phyloP scores from a whole-genome alignment of 768 basidiomycete genomes.

The Termitomyces sp. region DNA sequence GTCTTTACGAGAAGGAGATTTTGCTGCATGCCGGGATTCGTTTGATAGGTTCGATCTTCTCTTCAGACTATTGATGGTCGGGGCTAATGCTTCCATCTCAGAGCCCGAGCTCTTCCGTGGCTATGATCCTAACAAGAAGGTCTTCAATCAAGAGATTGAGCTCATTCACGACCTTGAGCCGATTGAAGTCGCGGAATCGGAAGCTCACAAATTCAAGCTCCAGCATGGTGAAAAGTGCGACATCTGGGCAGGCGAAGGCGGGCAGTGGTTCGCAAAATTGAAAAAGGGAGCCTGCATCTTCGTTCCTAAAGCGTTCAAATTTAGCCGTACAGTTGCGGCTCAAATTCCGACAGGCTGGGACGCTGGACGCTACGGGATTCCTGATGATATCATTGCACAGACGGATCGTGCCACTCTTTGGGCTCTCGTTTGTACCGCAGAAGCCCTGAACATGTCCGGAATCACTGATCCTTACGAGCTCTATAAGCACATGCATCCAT shows the following conservation, averaged over 20 bases:
- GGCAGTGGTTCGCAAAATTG: constrained; percentile 98
- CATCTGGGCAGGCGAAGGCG: constrained; percentile 85
- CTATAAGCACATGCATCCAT: constrained; percentile 95
- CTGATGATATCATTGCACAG: constrained; percentile 92
- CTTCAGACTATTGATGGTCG: background rate
- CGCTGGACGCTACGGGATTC: constrained; percentile 94
- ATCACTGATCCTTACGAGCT: constrained; percentile 98
- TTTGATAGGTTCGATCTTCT: constrained; percentile 69
- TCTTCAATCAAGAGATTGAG: constrained; percentile 96
- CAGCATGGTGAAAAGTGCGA: constrained; percentile 97
- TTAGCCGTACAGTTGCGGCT: constrained; percentile 91
- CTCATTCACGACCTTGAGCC: constrained; percentile 95
- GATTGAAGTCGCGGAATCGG: constrained; percentile 85
- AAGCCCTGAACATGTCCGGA: constrained; percentile 94
- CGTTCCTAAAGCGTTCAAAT: constrained; percentile 92
- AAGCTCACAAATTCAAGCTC: constrained; percentile 92
- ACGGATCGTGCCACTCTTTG: constrained; percentile 90
- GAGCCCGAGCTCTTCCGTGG: constrained; percentile 98
- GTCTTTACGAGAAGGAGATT: constrained; percentile 93
- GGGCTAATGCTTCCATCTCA: constrained; percentile 22
- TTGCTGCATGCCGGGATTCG: constrained; percentile 88
- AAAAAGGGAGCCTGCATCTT: constrained; percentile 94
- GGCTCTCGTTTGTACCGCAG: constrained; percentile 91
- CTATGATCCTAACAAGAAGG: constrained; percentile 96
- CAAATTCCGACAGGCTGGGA: constrained; percentile 98